Percentiles rank a stretch among this genome's conserved stretches.
Conservation (phyloP, 345 rosid genomes). For the Clarkia xantiana region DNA sequence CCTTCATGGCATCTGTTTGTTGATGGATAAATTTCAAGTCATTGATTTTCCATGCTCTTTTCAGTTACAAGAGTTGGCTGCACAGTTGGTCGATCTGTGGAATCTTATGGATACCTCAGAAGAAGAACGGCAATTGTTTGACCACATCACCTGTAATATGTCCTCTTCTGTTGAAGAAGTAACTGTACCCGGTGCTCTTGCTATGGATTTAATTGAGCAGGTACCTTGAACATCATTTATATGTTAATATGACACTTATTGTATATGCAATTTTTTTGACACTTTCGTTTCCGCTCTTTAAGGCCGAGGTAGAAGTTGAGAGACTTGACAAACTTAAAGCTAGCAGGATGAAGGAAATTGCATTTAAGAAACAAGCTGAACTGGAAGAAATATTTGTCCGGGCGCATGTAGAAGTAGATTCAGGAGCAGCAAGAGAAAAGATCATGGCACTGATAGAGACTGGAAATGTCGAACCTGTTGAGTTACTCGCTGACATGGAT, state of each 20-base stretch:
- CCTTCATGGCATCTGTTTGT: too few relatives aligned
- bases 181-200: conserved; percentile 66
- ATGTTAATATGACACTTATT: neutral
- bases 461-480: conserved; percentile 82
- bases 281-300: conserved; percentile 8
- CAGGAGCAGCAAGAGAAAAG: conserved; percentile 76
- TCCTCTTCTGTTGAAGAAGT: conserved; percentile 82
- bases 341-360: conserved; percentile 96
- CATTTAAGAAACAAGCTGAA: conserved; percentile 81
- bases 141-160: conserved; percentile 78
- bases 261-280: conserved; percentile 1
- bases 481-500: conserved; percentile 90
- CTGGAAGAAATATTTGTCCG: conserved; percentile 76
- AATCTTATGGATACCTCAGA: conserved; percentile 89
- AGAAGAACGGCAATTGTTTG: conserved; percentile 75
- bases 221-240: conserved; percentile 15
- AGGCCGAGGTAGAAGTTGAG: conserved; percentile 94
- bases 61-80: conserved; percentile 93
- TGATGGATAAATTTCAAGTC: too few relatives aligned
- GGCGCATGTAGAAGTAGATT: conserved; percentile 74
- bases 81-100: conserved; percentile 85
- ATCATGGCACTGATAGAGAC: conserved; percentile 74
- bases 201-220: conserved; percentile 83
- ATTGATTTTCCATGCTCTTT: neutral
- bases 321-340: conserved; percentile 91